Conservation (phyloP, 352 stramenopile genomes). For the Pythium utonaiense region DNA sequence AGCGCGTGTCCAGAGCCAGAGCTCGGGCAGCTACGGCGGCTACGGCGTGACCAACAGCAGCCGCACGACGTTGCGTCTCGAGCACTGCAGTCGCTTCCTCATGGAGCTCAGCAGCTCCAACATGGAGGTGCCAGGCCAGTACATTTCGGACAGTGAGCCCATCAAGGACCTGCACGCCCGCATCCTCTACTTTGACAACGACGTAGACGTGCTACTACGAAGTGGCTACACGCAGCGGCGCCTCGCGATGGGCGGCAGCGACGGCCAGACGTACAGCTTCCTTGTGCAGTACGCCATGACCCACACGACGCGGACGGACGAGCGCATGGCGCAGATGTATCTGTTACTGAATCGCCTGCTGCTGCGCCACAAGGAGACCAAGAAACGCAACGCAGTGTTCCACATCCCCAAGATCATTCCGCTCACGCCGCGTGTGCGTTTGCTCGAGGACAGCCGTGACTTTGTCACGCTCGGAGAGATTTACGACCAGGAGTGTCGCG, state of each 20-base stretch:
- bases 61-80: slow-evolving; percentile 56
- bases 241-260: slow-evolving; percentile 85
- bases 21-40: neutral
- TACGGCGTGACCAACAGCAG: neutral
- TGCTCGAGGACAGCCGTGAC: slow-evolving; percentile 84
- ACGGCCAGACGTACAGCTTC: slow-evolving; percentile 89
- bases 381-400: slow-evolving; percentile 86
- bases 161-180: slow-evolving; percentile 91
- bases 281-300: slow-evolving; percentile 92
- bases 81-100: slow-evolving; percentile 87
- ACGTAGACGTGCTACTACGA: slow-evolving; percentile 77
- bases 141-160: slow-evolving; percentile 88
- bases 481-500: slow-evolving; percentile 76
- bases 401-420: slow-evolving; percentile 91
- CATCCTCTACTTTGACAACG: slow-evolving; percentile 87
- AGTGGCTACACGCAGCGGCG: slow-evolving; percentile 91
- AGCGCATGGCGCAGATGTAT: slow-evolving; percentile 94
- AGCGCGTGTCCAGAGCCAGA: slow-evolving; percentile 75
- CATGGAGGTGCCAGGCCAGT: slow-evolving; percentile 91
- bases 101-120: slow-evolving; percentile 84
- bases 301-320: slow-evolving; percentile 91
- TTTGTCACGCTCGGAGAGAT: slow-evolving; percentile 87
- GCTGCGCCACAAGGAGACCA: slow-evolving; percentile 83
- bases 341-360: slow-evolving; percentile 86
- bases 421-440: slow-evolving; percentile 86